phyloP scores from a whole-genome alignment of 495 filamentous ascomycete genomes.

The Filosporella fistucella region DNA sequence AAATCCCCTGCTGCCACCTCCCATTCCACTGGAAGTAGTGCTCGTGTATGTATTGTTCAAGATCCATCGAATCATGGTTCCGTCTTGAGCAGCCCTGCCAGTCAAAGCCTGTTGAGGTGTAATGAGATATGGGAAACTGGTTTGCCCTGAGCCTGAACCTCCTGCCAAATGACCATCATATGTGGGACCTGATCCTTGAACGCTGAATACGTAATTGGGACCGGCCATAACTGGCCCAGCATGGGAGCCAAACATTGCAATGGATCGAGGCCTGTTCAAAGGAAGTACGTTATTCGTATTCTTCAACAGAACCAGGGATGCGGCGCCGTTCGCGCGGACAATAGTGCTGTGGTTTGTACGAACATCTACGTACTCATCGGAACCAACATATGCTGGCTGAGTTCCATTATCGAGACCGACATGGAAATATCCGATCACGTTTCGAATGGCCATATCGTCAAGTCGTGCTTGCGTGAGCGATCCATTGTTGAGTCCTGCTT shows the following conservation, averaged over 20 bases:
- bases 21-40: not conserved
- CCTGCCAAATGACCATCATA: conserved; percentile 57
- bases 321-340: conserved; percentile 61
- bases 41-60: conserved; percentile 51
- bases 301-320: conserved; percentile 64
- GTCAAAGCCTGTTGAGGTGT: not conserved
- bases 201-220: conserved; percentile 59
- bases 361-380: conserved; percentile 83
- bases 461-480: conserved; percentile 81
- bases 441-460: conserved; percentile 85
- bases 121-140: conserved; percentile 42
- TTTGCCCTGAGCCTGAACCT: conserved; percentile 58
- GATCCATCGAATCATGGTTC: conserved; percentile 3
- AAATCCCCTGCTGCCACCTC: not conserved
- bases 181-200: conserved; percentile 57
- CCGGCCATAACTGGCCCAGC: conserved; percentile 63
- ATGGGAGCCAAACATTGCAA: conserved; percentile 68
- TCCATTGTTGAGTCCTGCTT: conserved; percentile 62
- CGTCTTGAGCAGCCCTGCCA: not conserved
- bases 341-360: conserved; percentile 64
- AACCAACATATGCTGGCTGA: conserved; percentile 53
- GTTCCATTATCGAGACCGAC: conserved; percentile 46
- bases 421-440: conserved; percentile 88
- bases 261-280: conserved; percentile 48
- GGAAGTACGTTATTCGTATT: conserved; percentile 59